phyloP scores from a whole-genome alignment of 2,329 filamentous ascomycete genomes.

The Colletotrichum sp. region DNA sequence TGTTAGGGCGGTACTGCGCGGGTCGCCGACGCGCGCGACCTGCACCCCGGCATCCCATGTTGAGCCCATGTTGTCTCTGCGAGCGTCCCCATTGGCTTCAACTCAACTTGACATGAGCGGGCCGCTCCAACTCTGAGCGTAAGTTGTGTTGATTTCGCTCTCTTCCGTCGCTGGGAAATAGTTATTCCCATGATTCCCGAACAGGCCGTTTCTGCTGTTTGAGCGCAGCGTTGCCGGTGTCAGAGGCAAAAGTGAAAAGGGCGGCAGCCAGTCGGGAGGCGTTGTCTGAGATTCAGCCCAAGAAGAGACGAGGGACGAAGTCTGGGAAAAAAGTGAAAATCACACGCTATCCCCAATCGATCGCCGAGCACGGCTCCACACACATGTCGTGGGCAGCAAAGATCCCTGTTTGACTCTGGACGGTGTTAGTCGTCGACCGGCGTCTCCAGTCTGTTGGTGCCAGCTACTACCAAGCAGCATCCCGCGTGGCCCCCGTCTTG shows the following conservation, averaged over 20 bases:
- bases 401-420: not conserved
- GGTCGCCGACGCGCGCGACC: not conserved
- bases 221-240: slow-evolving; percentile 1
- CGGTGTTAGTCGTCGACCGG: not conserved
- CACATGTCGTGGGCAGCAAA: not conserved
- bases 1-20: not conserved
- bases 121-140: not conserved
- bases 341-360: slow-evolving; percentile 2
- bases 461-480: not conserved
- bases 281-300: not conserved
- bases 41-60: not conserved
- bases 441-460: not conserved
- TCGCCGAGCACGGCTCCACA: slow-evolving; percentile 4
- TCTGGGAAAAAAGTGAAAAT: slow-evolving; percentile 17
- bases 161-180: not conserved
- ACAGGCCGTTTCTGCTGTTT: not conserved
- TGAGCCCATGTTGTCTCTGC: not conserved
- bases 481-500: not conserved
- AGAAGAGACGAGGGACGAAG: slow-evolving; percentile 1
- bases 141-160: not conserved
- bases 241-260: slow-evolving; percentile 15
- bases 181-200: not conserved
- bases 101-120: not conserved
- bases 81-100: not conserved
- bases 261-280: not conserved